Evolutionary conservation across 257 asterid species (phyloP).

Genomic region (Nicotiana obtusifolia): DNA sequence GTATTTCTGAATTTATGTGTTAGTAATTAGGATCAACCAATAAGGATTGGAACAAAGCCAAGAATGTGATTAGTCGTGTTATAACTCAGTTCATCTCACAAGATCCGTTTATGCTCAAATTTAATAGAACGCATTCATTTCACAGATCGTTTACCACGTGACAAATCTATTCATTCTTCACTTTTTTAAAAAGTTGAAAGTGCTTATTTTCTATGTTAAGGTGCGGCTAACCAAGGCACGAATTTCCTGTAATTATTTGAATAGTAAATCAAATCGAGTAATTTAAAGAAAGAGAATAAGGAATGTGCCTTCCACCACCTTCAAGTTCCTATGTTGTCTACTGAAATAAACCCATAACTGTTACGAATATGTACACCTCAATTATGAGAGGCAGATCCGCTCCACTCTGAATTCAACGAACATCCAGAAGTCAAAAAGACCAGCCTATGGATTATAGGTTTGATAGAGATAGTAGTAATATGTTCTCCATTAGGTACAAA

Average conservation of each 20-base stretch:
- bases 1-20: background rate
- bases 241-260: background rate
- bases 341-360: background rate
- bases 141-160: no score
- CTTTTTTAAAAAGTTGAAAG: background rate
- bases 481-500: conserved; percentile 9
- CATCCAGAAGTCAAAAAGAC: conserved; percentile 7
- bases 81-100: background rate
- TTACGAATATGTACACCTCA: background rate
- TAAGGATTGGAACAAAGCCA: background rate
- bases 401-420: conserved; percentile 8
- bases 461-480: background rate
- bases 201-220: background rate
- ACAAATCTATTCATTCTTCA: background rate
- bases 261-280: background rate
- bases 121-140: background rate
- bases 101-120: background rate
- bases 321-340: background rate
- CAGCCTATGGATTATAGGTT: background rate
- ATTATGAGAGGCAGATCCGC: background rate
- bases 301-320: background rate
- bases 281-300: background rate
- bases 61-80: background rate
- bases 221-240: background rate
- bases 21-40: background rate